Percentiles rank a stretch among this genome's conserved stretches.
Conservation (phyloP, 2,329 filamentous ascomycete species). For the Ceratocystis alfenasii region DNA sequence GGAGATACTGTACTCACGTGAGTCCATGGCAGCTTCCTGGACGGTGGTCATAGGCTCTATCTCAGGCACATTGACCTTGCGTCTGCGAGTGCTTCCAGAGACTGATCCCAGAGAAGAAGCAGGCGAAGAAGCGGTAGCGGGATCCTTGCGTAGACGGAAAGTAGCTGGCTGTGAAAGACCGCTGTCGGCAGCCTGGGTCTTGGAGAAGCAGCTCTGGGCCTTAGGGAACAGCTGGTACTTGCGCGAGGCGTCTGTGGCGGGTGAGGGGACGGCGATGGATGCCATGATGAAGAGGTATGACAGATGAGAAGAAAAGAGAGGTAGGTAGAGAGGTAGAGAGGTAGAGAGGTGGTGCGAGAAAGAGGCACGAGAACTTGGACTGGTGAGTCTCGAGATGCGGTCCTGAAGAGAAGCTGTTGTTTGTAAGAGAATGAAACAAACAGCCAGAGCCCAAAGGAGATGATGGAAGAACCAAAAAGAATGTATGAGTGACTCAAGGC, state of each 20-base stretch:
- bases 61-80: constrained; percentile 54
- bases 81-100: constrained; percentile 39
- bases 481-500: constrained; percentile 4
- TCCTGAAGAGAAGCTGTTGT: not conserved
- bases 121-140: constrained; percentile 36
- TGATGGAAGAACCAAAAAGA: constrained; percentile 10
- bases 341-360: not conserved
- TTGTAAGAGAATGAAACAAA: constrained; percentile 11
- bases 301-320: not conserved
- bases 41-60: constrained; percentile 57
- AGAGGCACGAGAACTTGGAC: not conserved
- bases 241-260: constrained; percentile 26
- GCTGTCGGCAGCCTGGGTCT: constrained; percentile 28
- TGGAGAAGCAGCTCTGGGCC: constrained; percentile 30
- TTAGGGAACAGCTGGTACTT: constrained; percentile 52
- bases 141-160: constrained; percentile 40
- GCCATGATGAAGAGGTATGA: not conserved
- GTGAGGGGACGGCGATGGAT: not conserved
- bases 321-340: not conserved
- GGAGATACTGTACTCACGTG: constrained; percentile 41
- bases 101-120: constrained; percentile 34
- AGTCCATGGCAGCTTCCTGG: constrained; percentile 56
- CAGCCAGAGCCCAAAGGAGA: not conserved
- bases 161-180: constrained; percentile 32
- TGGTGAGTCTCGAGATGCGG: not conserved